A percentile compares a stretch with the other conserved stretches of the same genome.
Conservation (phyloP, 2,329 filamentous ascomycete species). For the Rhynchosporium graminicola region DNA sequence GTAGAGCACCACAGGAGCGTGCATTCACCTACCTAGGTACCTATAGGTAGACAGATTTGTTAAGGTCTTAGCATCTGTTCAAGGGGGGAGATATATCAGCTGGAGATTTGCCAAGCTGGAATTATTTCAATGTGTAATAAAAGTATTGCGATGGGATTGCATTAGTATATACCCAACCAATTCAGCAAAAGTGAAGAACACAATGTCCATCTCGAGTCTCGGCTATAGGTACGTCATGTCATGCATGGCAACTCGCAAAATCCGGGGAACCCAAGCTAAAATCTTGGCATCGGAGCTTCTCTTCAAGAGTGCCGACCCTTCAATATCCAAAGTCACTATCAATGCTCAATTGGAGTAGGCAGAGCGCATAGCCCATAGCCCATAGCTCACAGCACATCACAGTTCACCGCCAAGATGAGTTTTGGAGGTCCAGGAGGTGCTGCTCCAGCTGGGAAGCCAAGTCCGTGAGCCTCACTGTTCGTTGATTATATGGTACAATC, state of each 20-base stretch:
- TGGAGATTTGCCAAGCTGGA: too few species aligned
- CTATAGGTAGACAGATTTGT: too few species aligned
- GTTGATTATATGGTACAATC: neutral
- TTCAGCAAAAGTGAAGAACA: too few species aligned
- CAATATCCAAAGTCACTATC: neutral
- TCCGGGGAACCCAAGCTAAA: neutral
- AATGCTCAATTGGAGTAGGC: neutral
- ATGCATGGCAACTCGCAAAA: neutral
- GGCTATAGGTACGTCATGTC: neutral
- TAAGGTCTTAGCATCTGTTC: too few species aligned
- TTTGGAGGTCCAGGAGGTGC: constrained; percentile 73
- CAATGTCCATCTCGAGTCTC: too few species aligned
- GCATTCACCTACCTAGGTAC: too few species aligned
- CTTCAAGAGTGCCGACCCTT: neutral
- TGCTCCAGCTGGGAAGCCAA: constrained; percentile 64
- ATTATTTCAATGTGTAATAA: too few species aligned
- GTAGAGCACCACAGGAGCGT: too few species aligned
- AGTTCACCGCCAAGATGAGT: constrained; percentile 49
- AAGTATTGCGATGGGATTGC: too few species aligned
- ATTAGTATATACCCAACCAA: too few species aligned
- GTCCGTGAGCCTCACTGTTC: constrained; percentile 56
- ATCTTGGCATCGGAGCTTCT: constrained; percentile 3
- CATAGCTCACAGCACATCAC: constrained; percentile 1
- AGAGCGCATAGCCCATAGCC: neutral
- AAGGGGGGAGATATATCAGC: too few species aligned